Evolutionary conservation across 1,139 yeast genomes (phyloP).

Genomic region (Hyphopichia wangnamkhiaoensis): DNA sequence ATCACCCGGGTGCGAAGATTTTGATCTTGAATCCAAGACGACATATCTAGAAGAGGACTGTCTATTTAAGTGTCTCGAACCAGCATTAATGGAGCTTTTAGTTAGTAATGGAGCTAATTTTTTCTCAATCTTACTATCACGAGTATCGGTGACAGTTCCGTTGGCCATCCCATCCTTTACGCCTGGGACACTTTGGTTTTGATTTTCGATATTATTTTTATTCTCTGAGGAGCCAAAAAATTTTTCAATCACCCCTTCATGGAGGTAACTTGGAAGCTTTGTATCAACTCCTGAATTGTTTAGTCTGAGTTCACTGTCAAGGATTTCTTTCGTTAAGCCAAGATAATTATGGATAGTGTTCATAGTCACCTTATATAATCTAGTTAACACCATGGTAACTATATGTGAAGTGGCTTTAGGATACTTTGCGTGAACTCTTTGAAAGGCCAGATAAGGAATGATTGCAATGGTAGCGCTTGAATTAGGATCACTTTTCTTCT

Average conservation of each 20-base stretch:
- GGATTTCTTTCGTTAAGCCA: slow-evolving; percentile 80
- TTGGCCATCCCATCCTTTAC: too few species aligned
- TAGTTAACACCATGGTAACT: slow-evolving; percentile 85
- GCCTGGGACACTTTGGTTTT: too few species aligned
- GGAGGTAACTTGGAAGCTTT: slow-evolving; percentile 60
- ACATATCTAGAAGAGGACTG: slow-evolving; percentile 59
- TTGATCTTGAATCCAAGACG: slow-evolving; percentile 57
- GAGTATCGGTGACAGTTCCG: too few species aligned
- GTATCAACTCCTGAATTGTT: slow-evolving; percentile 46
- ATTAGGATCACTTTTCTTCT: slow-evolving; percentile 2
- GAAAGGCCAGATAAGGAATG: slow-evolving; percentile 83
- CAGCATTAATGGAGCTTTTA: background rate
- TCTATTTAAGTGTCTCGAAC: slow-evolving; percentile 9
- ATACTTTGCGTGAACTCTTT: slow-evolving; percentile 67
- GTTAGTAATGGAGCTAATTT: background rate
- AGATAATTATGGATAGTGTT: slow-evolving; percentile 86
- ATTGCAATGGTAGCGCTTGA: slow-evolving; percentile 82
- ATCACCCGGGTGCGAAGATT: slow-evolving; percentile 78
- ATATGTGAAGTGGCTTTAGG: slow-evolving; percentile 94
- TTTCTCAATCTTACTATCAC: background rate
- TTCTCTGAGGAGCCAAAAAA: slow-evolving; percentile 18
- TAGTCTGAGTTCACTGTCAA: slow-evolving; percentile 70
- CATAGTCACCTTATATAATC: slow-evolving; percentile 86
- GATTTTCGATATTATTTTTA: background rate
- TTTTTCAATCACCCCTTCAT: slow-evolving; percentile 56